Percentiles rank a stretch among this genome's conserved stretches.
phyloP scores from a whole-genome alignment of 1,284 basidiomycete species.

The Papiliotrema terrestris region DNA sequence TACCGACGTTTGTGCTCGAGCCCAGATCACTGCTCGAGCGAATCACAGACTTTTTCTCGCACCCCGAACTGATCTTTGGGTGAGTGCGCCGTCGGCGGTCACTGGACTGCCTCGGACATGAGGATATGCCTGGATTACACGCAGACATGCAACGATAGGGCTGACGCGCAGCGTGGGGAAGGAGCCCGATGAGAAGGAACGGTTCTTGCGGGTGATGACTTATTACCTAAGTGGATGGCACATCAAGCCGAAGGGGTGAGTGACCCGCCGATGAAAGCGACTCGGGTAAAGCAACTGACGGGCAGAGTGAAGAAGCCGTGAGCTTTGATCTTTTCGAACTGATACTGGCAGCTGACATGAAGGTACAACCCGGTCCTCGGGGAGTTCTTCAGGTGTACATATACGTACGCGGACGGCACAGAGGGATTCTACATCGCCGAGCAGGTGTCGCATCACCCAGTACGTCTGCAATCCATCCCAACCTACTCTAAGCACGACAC shows the following conservation, averaged over 20 bases:
- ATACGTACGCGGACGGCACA: constrained; percentile 87
- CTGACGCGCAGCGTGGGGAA: constrained; percentile 30
- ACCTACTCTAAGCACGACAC: neutral
- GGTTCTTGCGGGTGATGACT: constrained; percentile 85
- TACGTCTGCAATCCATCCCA: constrained; percentile 16
- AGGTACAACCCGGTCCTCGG: constrained; percentile 96
- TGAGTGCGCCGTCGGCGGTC: constrained; percentile 19
- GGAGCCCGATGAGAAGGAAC: constrained; percentile 71
- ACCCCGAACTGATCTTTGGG: constrained; percentile 89
- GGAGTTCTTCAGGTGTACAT: constrained; percentile 95
- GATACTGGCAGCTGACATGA: neutral
- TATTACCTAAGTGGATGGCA: constrained; percentile 99
- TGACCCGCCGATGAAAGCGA: neutral
- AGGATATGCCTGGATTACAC: neutral
- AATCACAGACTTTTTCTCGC: constrained; percentile 98
- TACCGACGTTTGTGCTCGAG: constrained; percentile 91
- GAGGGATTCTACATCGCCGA: constrained; percentile 96
- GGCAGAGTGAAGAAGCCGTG: constrained; percentile 89
- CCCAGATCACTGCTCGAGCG: constrained; percentile 85
- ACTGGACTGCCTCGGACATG: too few species aligned
- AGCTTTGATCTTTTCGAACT: constrained; percentile 38
- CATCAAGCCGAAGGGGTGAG: constrained; percentile 88
- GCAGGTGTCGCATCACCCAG: constrained; percentile 61
- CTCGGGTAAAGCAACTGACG: neutral
- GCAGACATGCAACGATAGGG: neutral